A percentile compares a stretch with the other conserved stretches of the same genome.
phyloP scores from a whole-genome alignment of 116 monocot species.

The Trichopus zeylanicus region DNA sequence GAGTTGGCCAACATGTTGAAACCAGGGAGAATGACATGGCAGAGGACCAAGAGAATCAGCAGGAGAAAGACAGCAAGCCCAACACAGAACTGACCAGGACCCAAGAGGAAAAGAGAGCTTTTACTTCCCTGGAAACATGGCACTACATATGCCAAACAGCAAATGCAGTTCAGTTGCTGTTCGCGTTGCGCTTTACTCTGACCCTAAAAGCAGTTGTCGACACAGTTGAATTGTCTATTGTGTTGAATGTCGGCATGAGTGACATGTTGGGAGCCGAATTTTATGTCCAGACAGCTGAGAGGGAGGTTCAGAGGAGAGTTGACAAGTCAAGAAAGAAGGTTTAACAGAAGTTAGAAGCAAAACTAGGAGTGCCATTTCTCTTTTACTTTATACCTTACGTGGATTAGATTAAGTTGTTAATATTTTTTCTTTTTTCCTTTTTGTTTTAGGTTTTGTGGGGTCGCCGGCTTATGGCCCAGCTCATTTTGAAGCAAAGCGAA shows the following conservation, averaged over 20 bases:
- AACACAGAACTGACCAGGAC: background rate
- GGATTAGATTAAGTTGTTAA: too few relatives aligned
- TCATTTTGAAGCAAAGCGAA: too few relatives aligned
- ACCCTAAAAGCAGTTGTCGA: conserved; percentile 54
- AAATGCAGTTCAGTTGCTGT: conserved; percentile 72
- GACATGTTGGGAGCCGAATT: conserved; percentile 90
- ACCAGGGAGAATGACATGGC: conserved; percentile 20
- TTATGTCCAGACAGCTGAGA: conserved; percentile 78
- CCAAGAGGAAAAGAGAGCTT: conserved; percentile 17
- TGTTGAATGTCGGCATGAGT: conserved; percentile 39
- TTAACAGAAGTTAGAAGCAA: background rate
- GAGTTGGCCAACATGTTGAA: conserved; percentile 75
- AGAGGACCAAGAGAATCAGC: conserved; percentile 21
- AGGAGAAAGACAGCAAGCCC: conserved; percentile 7
- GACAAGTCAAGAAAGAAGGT: conserved; percentile 33
- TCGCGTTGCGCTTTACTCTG: conserved; percentile 65
- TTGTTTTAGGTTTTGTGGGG: too few relatives aligned
- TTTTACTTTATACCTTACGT: too few relatives aligned
- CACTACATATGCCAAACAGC: conserved; percentile 73
- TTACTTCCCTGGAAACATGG: conserved; percentile 47
- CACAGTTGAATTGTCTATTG: conserved; percentile 41
- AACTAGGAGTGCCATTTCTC: too few relatives aligned
- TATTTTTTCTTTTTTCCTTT: too few relatives aligned
- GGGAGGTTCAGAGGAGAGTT: conserved; percentile 58
- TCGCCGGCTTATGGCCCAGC: too few relatives aligned